Evolutionary conservation across 306 rosid species (phyloP), one percentile per base, ranked within the genome.

Genomic region (Glycine tomentella): DNA sequence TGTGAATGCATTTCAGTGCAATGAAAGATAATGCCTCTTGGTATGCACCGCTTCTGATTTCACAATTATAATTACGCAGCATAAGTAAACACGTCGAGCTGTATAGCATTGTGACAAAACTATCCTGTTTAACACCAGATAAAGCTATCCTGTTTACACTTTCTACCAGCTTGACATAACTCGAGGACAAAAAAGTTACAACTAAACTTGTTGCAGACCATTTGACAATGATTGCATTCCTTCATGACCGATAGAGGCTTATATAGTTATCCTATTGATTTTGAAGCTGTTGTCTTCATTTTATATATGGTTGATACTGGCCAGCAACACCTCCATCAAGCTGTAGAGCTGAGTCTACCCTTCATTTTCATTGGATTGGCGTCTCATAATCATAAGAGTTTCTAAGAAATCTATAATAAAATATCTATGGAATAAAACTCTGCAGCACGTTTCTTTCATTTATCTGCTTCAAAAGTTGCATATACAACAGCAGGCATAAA

Each of bases 351-450:
- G 76, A 81, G 51, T 50, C 40, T 77, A 58, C 38, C 50, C 76
- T 82, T 53, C 80, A 81, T 75, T 55, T 49, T 12, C 66, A 15
- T 83, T 79, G 11, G 55, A 63, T 49, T 55, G 75, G 67, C 3
- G 13, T 76, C 69, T 74, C 72, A 45, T 49, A 65, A 36, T 45
- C 40, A 40, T 20, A 49, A 49, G 10, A 69, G 20, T 57, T 59
- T 48, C 25, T 16, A 8, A 61, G 46, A 62, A 50, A 77, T 25
- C 53, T 69, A 33, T 16, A 36, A 20, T 4, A 46, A 53, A 72
- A 62, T 36, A 55, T 82, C 79, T 59, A 56, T 15, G 15, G n/a
- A 83, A 45, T 83, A 76, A 78, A 58, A 77, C 31, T 25, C 31
- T n/a, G 65, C 71, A 59, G 53, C 72, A 67, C 9, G 14, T 13